Evolutionary conservation across 345 rosid genomes (phyloP).

Genomic region (Gossypium anomalum): DNA sequence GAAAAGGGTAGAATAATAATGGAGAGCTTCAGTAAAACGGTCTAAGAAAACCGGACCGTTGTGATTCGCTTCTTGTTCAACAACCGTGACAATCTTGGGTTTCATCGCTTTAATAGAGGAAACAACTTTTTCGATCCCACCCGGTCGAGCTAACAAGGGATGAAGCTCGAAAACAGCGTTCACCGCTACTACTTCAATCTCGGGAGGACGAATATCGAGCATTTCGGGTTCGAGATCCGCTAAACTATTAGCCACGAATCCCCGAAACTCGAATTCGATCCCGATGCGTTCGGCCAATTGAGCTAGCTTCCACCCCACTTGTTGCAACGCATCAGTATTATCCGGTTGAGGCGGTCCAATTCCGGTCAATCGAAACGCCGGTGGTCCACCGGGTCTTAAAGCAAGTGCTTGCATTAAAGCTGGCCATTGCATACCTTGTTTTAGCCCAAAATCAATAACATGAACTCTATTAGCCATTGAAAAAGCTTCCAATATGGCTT

Average conservation of each 20-base stretch:
- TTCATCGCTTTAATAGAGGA: conserved; percentile 47
- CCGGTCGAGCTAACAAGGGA: conserved; percentile 49
- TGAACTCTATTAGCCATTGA: conserved; percentile 55
- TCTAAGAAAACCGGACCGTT: conserved; percentile 62
- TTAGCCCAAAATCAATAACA: conserved; percentile 67
- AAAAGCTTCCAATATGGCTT: conserved; percentile 82
- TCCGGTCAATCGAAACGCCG: conserved; percentile 74
- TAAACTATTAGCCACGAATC: conserved; percentile 52
- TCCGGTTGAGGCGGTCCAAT: conserved; percentile 72
- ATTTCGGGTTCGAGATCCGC: conserved; percentile 71
- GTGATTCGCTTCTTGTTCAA: conserved; percentile 91
- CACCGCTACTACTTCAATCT: conserved; percentile 61
- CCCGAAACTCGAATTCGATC: conserved; percentile 62
- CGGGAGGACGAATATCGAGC: conserved; percentile 47
- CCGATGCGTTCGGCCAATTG: conserved; percentile 57
- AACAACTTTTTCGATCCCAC: conserved; percentile 57
- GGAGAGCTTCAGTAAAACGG: conserved; percentile 77
- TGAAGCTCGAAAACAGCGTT: conserved; percentile 83
- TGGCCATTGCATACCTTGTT: conserved; percentile 95
- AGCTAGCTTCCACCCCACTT: conserved; percentile 76
- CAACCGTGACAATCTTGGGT: conserved; percentile 75
- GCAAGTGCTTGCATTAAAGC: conserved; percentile 95
- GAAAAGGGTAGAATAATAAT: conserved; percentile 78
- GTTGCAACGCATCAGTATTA: conserved; percentile 52
- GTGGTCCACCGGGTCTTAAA: conserved; percentile 71